Percentiles rank a stretch among this genome's conserved stretches.
Conservation (phyloP, 2,329 filamentous ascomycete species). For the Verticillium zaregamsianum region DNA sequence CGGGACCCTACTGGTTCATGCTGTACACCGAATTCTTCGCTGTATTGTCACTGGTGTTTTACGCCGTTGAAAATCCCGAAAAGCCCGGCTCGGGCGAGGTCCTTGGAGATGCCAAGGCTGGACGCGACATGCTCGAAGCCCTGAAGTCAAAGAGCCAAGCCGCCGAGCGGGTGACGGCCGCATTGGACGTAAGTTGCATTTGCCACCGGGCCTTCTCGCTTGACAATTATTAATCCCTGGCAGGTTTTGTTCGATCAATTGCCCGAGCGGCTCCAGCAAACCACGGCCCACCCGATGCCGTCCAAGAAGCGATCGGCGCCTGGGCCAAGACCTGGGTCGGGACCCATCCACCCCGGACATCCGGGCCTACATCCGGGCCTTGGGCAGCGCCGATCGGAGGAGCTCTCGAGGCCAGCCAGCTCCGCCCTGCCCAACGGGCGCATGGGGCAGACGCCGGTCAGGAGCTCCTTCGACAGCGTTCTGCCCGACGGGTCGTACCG, state of each 20-base stretch:
- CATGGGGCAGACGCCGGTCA: slow-evolving; percentile 13
- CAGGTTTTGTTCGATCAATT: slow-evolving; percentile 81
- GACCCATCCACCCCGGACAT: slow-evolving; percentile 22
- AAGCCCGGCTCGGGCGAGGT: slow-evolving; percentile 73
- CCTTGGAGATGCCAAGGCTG: slow-evolving; percentile 78
- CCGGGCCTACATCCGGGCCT: slow-evolving; percentile 24
- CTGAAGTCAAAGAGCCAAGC: slow-evolving; percentile 82
- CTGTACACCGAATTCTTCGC: slow-evolving; percentile 82
- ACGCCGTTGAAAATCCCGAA: slow-evolving; percentile 74
- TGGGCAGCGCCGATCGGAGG: slow-evolving; percentile 27
- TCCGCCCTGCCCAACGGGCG: slow-evolving; percentile 15
- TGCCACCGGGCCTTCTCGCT: not conserved
- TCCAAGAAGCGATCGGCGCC: slow-evolving; percentile 56
- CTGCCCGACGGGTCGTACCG: slow-evolving; percentile 25
- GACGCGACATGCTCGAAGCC: slow-evolving; percentile 74
- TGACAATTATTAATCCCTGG: slow-evolving; percentile 1
- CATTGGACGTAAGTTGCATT: slow-evolving; percentile 62
- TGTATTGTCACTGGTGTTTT: slow-evolving; percentile 74
- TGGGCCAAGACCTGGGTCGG: slow-evolving; percentile 29
- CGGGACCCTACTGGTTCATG: slow-evolving; percentile 82
- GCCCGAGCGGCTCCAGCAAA: slow-evolving; percentile 64
- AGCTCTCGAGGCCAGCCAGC: slow-evolving; percentile 25
- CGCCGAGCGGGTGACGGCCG: slow-evolving; percentile 77
- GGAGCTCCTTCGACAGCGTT: slow-evolving; percentile 29
- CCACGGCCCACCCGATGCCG: slow-evolving; percentile 30